Base-by-base conservation (phyloP, 345 rosid species). In the Xanthoceras sorbifolium region DNA sequence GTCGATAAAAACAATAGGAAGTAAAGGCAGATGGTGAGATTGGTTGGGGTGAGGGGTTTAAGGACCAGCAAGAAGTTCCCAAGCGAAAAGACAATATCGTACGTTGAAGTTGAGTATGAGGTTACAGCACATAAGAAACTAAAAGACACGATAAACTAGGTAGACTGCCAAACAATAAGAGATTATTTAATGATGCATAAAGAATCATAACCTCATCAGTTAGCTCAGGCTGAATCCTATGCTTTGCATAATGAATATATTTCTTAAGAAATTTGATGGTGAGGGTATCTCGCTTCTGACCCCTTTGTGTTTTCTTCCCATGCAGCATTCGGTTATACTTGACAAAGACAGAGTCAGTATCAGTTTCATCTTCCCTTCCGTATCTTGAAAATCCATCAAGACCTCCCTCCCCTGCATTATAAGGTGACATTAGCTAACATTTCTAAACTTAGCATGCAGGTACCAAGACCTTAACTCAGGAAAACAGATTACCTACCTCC, bases 231-330 rank as follows among this genome's bases (percentile, higher is more conserved):
- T 90, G 89, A 83, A 93, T 90, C 79, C 97, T 89, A 80, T 93
- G 93, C 88, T 96, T 96, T 77, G 99, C 98, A 82, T 96, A 96
- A 83, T 96, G 99, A 78, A 96, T 93, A 66, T 90, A 96, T 88
- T 96, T 96, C 83, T 96, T 96, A 28, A 96, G 91, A 80, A 96
- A 93, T 77, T 90, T 91, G 71, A 92, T 87, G 40, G 94, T 88
- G 55, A 96, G 97, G 12, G 97, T 91, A 80, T 93, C 92, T 34
- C 88, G 87, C 77, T 91, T 92, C 66, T 79, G 92, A 57, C 94
- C 93, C 86, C 86, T 89, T 26, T 81, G 90, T 64, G 78, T 83
- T 90, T 83, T 90, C 86, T 81, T 90, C 63, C 98, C 99, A 85
- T 96, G 98, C 66, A 96, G 88, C 93, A 88, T 92, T 52, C 94